Conservation (phyloP, 768 basidiomycete genomes). For the Flagelloscypha sp. region DNA sequence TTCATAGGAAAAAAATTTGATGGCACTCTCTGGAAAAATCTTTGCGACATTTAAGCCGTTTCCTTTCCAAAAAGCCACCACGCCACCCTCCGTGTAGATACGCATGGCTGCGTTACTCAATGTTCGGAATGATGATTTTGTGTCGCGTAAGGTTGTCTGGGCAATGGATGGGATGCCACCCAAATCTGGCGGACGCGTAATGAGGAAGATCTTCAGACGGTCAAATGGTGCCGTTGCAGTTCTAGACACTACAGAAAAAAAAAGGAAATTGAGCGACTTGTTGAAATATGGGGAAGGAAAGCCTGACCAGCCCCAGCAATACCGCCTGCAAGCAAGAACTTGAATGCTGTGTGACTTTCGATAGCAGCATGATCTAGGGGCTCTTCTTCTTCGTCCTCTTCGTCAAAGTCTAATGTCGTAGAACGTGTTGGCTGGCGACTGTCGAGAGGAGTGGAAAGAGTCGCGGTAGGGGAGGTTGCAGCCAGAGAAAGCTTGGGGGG, state of each 20-base stretch:
- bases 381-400: slow-evolving; percentile 47
- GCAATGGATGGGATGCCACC: slow-evolving; percentile 45
- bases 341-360: slow-evolving; percentile 66
- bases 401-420: slow-evolving; percentile 25
- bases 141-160: no score
- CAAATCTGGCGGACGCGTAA: slow-evolving; percentile 76
- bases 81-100: slow-evolving; percentile 85
- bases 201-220: slow-evolving; percentile 91
- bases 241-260: slow-evolving; percentile 65
- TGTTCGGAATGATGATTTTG: no score
- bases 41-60: slow-evolving; percentile 90
- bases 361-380: slow-evolving; percentile 55
- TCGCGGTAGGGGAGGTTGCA: slow-evolving; percentile 1
- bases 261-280: slow-evolving; percentile 6
- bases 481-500: slow-evolving; percentile 28
- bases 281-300: not conserved
- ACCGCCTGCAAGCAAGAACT: slow-evolving; percentile 90
- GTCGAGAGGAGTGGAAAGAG: slow-evolving; percentile 3
- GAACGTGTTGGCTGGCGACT: slow-evolving; percentile 10
- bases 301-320: slow-evolving; percentile 84
- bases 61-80: slow-evolving; percentile 96
- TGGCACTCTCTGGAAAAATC: slow-evolving; percentile 96
- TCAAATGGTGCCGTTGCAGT: slow-evolving; percentile 98
- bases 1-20: slow-evolving; percentile 96
- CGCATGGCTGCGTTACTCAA: slow-evolving; percentile 66